Evolutionary conservation across 768 basidiomycete genomes (phyloP).

Genomic region (Leccinum pellstonianum): DNA sequence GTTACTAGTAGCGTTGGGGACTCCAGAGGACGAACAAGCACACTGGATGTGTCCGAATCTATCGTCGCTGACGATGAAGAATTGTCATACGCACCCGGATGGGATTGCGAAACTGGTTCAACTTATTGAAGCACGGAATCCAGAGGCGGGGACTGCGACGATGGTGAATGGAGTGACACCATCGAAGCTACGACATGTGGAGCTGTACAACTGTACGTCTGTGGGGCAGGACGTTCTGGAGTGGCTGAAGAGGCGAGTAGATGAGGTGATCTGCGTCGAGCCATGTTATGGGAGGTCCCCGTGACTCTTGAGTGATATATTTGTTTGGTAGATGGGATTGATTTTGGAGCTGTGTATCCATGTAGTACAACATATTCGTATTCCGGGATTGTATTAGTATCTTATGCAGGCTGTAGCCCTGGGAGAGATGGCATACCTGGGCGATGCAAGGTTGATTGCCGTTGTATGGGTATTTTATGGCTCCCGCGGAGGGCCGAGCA

Average conservation of each 20-base stretch:
- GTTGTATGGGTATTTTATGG: not conserved
- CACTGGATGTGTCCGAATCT: constrained; percentile 68
- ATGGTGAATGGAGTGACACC: constrained; percentile 50
- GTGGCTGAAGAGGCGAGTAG: constrained; percentile 64
- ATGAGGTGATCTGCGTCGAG: constrained; percentile 62
- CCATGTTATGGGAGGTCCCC: constrained; percentile 46
- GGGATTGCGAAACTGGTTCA: constrained; percentile 67
- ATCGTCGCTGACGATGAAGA: constrained; percentile 56
- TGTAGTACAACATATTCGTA: not conserved
- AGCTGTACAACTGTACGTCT: constrained; percentile 64
- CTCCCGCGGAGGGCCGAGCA: not conserved
- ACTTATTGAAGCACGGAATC: constrained; percentile 72
- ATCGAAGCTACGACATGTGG: constrained; percentile 52
- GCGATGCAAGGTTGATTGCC: not conserved
- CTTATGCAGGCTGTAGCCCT: constrained; percentile 5
- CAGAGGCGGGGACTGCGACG: constrained; percentile 38
- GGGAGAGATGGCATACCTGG: not conserved
- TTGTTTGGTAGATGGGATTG: not conserved
- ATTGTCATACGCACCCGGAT: constrained; percentile 63
- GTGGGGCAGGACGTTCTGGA: constrained; percentile 67
- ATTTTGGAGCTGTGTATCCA: constrained; percentile 6
- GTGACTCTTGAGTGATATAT: constrained; percentile 17
- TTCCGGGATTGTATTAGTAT: constrained; percentile 19
- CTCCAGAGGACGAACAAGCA: constrained; percentile 56
- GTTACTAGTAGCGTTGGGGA: constrained; percentile 54